These are phyloP conservation scores for Rhynchosporium secalis DNA, from an alignment of 2,329 filamentous ascomycete species.

Conservation along the genomic window DNA sequence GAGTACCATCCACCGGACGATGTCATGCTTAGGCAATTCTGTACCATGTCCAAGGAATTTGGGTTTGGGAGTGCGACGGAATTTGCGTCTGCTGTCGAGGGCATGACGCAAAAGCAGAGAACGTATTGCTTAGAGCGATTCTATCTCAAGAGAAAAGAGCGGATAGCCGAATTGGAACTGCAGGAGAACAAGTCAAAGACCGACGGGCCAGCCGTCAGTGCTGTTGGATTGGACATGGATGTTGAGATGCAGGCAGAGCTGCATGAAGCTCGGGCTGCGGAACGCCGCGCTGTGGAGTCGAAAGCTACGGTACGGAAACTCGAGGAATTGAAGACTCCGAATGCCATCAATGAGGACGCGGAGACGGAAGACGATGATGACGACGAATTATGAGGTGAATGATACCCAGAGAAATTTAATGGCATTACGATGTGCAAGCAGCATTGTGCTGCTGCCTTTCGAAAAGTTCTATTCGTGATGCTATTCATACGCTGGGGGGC, in stretches of 20 bases:
- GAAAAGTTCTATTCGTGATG: slow-evolving; percentile 19
- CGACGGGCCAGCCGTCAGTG: background rate
- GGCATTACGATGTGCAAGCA: slow-evolving; percentile 17
- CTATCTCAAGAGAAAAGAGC: slow-evolving; percentile 61
- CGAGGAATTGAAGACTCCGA: background rate
- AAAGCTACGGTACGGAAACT: background rate
- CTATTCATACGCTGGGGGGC: slow-evolving; percentile 15
- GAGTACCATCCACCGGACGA: slow-evolving; percentile 64
- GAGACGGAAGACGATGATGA: slow-evolving; percentile 27
- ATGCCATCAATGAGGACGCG: slow-evolving; percentile 5
- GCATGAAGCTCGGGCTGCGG: slow-evolving; percentile 1
- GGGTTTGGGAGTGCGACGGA: slow-evolving; percentile 75
- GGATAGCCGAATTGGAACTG: slow-evolving; percentile 25
- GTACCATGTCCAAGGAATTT: slow-evolving; percentile 80
- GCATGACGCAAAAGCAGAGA: slow-evolving; percentile 82
- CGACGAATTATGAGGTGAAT: slow-evolving; percentile 25
- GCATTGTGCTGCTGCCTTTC: slow-evolving; percentile 16
- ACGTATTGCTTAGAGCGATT: slow-evolving; percentile 77
- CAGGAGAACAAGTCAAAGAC: background rate
- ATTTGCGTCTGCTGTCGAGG: slow-evolving; percentile 88
- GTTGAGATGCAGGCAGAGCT: slow-evolving; percentile 17
- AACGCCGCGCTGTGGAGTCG: background rate
- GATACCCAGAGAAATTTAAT: slow-evolving; percentile 26
- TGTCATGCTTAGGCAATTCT: slow-evolving; percentile 81
- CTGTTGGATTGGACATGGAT: background rate